These are phyloP conservation scores for Fusarium aywerte DNA, from an alignment of 2,329 filamentous ascomycete genomes.

Conservation along the genomic window DNA sequence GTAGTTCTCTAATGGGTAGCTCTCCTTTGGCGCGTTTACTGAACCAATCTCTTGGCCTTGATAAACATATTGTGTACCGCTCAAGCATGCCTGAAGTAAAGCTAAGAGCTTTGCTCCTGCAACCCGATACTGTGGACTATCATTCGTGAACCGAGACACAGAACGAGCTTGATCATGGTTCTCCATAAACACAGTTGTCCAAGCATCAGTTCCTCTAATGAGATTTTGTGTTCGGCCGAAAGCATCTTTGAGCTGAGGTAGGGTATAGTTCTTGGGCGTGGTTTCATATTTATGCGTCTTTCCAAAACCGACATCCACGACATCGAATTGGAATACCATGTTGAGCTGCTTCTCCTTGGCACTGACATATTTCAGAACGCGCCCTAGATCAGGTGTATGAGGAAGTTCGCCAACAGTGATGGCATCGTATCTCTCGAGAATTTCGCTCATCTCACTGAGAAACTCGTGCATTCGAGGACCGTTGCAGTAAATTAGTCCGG, in stretches of 20 bases:
- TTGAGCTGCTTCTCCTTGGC: slow-evolving; percentile 68
- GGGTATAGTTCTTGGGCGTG: slow-evolving; percentile 55
- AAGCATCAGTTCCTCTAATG: slow-evolving; percentile 64
- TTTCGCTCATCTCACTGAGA: slow-evolving; percentile 70
- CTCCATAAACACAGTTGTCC: slow-evolving; percentile 73
- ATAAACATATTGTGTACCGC: slow-evolving; percentile 73
- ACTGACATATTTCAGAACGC: slow-evolving; percentile 70
- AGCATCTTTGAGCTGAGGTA: slow-evolving; percentile 61
- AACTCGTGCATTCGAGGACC: slow-evolving; percentile 77
- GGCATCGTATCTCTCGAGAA: slow-evolving; percentile 70
- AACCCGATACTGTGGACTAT: slow-evolving; percentile 59
- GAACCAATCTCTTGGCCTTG: slow-evolving; percentile 75
- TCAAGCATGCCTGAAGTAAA: slow-evolving; percentile 61
- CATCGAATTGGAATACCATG: slow-evolving; percentile 77
- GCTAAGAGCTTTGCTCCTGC: slow-evolving; percentile 69
- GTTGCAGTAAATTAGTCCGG: slow-evolving; percentile 69
- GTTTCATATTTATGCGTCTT: slow-evolving; percentile 64
- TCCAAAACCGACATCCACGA: slow-evolving; percentile 69
- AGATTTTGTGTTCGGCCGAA: slow-evolving; percentile 63
- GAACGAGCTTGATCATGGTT: slow-evolving; percentile 73
- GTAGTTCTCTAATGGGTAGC: slow-evolving; percentile 68
- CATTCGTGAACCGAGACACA: slow-evolving; percentile 65
- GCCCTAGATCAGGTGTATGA: slow-evolving; percentile 65
- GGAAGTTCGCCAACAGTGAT: slow-evolving; percentile 78
- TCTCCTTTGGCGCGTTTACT: slow-evolving; percentile 67